These are phyloP conservation scores for Hemerocallis citrina DNA, from an alignment of 106 monocot species.

Conservation along the genomic window DNA sequence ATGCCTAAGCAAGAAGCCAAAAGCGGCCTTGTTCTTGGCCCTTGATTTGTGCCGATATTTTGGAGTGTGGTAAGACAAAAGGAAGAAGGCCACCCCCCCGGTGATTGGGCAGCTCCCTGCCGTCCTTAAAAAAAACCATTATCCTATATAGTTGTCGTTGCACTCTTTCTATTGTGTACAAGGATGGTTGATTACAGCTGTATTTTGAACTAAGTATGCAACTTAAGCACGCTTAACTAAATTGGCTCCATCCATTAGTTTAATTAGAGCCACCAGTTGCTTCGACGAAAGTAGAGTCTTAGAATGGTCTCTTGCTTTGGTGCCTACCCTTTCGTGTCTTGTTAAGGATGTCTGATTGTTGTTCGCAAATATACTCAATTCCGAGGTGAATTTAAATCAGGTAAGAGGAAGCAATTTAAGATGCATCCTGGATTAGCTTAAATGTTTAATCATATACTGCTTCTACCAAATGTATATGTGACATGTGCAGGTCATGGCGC, in stretches of 20 bases:
- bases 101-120: conserved; percentile 20
- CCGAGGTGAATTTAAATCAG: background rate
- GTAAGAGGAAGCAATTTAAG: background rate
- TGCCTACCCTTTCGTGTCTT: background rate
- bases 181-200: conserved; percentile 28
- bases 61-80: conserved; percentile 17
- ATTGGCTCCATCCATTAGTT: conserved; percentile 6
- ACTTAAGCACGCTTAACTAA: conserved; percentile 13
- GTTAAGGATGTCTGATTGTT: conserved; percentile 12
- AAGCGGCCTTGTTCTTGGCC: conserved; percentile 12
- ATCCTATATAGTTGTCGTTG: no score
- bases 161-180: conserved; percentile 1
- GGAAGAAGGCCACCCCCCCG: conserved; percentile 6
- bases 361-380: background rate
- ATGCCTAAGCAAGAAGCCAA: conserved; percentile 15
- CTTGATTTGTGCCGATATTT: conserved; percentile 20
- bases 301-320: background rate
- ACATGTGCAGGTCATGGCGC: background rate
- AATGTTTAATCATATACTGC: background rate
- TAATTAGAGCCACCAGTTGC: background rate
- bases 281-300: background rate
- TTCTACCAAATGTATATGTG: background rate
- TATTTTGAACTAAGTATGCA: conserved; percentile 7
- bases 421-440: background rate
- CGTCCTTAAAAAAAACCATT: no score